Conservation (phyloP, 83 land plant genomes). For the Larix sibirica region DNA sequence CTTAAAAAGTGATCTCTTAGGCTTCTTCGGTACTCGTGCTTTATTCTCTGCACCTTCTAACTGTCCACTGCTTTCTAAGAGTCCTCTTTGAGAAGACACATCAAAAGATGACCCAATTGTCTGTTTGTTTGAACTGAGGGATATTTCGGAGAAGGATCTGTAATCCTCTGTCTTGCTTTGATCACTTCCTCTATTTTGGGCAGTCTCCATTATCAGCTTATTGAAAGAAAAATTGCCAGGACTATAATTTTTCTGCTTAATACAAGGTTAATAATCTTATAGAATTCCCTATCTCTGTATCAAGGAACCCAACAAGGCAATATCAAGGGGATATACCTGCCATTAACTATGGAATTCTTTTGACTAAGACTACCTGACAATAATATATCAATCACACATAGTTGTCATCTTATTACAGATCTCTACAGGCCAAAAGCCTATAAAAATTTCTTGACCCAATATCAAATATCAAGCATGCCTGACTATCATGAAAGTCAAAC, state of each 20-base stretch:
- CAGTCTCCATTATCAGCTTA: background rate
- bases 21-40: background rate
- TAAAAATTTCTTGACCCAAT: background rate
- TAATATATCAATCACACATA: background rate
- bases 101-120: background rate
- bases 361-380: no score
- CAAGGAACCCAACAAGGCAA: no score
- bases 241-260: background rate
- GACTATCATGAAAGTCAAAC: no score
- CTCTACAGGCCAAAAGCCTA: background rate
- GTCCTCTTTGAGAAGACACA: slow-evolving; percentile 3
- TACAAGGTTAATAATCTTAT: background rate
- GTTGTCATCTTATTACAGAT: background rate
- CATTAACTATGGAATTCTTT: no score
- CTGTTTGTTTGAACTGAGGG: background rate
- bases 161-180: background rate
- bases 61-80: background rate
- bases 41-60: background rate
- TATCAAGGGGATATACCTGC: no score
- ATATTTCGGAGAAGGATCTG: background rate
- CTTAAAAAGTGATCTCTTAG: background rate
- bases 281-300: background rate
- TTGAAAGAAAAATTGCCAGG: background rate
- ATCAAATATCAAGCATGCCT: no score
- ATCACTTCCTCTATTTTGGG: background rate